Evolutionary conservation across 2,329 filamentous ascomycete genomes (phyloP).

Genomic region (Sordariomycetes sp.): DNA sequence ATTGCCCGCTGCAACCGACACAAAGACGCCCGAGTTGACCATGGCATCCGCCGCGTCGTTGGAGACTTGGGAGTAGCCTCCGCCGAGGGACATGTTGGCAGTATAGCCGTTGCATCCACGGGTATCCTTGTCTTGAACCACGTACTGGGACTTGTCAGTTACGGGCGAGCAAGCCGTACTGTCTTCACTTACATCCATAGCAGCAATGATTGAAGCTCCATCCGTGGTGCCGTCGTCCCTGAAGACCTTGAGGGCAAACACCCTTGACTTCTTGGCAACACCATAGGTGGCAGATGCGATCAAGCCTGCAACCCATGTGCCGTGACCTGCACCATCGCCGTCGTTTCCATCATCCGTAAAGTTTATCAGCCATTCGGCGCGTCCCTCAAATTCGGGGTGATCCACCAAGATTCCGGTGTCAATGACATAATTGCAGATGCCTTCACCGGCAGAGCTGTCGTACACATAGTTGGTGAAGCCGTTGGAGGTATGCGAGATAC

Average conservation of each 20-base stretch:
- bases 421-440: constrained; percentile 28
- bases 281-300: constrained; percentile 13
- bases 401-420: constrained; percentile 26
- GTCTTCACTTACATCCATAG: too few species aligned
- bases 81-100: constrained; percentile 51
- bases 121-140: too few species aligned
- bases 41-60: constrained; percentile 41
- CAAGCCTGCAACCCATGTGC: constrained; percentile 17
- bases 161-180: too few species aligned
- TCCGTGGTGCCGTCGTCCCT: constrained; percentile 10
- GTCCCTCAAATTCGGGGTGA: constrained; percentile 13
- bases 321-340: constrained; percentile 21
- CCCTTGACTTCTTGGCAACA: constrained; percentile 25
- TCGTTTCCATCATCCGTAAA: constrained; percentile 4
- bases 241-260: constrained; percentile 31
- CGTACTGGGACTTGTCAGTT: too few species aligned
- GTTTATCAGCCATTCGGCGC: constrained; percentile 12
- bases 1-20: constrained; percentile 33
- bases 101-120: too few species aligned
- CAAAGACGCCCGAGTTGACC: constrained; percentile 23
- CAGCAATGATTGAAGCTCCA: too few species aligned
- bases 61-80: constrained; percentile 30
- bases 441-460: constrained; percentile 21
- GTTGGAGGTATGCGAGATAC: constrained; percentile 10
- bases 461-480: constrained; percentile 18